Evolutionary conservation across 2,329 filamentous ascomycete species (phyloP).

Genomic region (Fusarium concolor): DNA sequence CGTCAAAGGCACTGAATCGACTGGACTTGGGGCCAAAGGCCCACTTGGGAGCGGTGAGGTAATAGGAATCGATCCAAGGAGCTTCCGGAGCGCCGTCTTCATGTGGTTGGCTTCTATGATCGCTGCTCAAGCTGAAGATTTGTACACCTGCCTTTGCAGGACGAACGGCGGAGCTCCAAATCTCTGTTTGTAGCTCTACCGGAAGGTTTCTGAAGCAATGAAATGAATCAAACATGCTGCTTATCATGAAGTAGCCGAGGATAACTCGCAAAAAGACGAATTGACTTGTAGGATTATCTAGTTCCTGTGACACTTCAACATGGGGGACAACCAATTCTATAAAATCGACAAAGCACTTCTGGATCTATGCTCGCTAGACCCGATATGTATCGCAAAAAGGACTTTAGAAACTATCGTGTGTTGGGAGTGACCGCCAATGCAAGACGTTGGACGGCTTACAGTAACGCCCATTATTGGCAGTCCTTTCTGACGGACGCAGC

Average conservation of each 20-base stretch:
- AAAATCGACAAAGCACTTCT: not conserved
- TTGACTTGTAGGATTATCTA: not conserved
- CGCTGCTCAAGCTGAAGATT: not conserved
- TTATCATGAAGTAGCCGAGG: not conserved
- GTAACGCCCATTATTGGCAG: not conserved
- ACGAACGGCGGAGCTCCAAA: conserved; percentile 2
- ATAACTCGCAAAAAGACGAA: not conserved
- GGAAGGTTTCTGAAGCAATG: not conserved
- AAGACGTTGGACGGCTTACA: not conserved
- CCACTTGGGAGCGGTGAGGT: not conserved
- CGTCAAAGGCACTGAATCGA: not conserved
- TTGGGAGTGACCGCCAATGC: not conserved
- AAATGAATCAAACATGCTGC: not conserved
- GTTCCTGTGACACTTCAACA: not conserved
- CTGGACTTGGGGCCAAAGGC: not conserved
- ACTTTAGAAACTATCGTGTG: not conserved
- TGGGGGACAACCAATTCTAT: not conserved
- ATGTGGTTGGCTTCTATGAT: not conserved
- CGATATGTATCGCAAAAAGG: not conserved
- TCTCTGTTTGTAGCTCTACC: not conserved
- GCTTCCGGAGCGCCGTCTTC: not conserved
- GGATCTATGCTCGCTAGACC: not conserved
- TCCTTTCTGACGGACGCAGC: no score
- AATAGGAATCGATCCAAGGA: not conserved
- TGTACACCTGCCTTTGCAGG: not conserved